phyloP scores from a whole-genome alignment of 257 asterid genomes.

The Rehmannia glutinosa region DNA sequence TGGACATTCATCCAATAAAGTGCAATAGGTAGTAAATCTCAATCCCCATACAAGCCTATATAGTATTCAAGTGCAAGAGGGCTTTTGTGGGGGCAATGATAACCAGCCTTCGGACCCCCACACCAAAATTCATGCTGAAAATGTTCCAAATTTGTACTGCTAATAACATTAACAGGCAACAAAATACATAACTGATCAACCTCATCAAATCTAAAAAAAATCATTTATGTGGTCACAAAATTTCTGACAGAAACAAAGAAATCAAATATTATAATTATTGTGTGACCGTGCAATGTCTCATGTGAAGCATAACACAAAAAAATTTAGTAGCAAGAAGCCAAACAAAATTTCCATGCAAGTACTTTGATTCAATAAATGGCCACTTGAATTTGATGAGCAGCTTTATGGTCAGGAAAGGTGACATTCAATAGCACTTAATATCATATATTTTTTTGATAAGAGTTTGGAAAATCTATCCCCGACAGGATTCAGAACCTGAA shows the following conservation, averaged over 20 bases:
- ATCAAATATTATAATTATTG: neutral
- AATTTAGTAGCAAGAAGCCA: constrained; percentile 4
- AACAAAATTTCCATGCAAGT: neutral
- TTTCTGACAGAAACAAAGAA: neutral
- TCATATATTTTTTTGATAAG: neutral
- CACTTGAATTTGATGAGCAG: constrained; percentile 19
- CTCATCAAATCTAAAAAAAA: constrained; percentile 18
- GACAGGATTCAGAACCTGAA: constrained; percentile 29
- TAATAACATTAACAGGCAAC: neutral
- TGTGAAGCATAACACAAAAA: constrained; percentile 22
- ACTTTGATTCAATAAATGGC: constrained; percentile 21
- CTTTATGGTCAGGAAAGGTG: constrained; percentile 13
- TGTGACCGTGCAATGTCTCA: constrained; percentile 24
- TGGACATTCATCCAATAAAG: no score
- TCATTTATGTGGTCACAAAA: neutral
- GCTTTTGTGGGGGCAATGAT: no score
- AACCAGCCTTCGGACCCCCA: no score
- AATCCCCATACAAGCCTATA: no score
- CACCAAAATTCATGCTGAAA: no score
- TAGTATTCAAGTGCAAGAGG: no score
- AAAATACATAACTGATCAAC: no score
- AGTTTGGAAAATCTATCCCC: constrained; percentile 9
- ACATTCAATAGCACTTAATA: neutral
- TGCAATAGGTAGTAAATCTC: no score
- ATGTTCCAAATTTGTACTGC: constrained; percentile 5